Evolutionary conservation across 768 basidiomycete species (phyloP).

Genomic region (Lyophyllum shimeji): DNA sequence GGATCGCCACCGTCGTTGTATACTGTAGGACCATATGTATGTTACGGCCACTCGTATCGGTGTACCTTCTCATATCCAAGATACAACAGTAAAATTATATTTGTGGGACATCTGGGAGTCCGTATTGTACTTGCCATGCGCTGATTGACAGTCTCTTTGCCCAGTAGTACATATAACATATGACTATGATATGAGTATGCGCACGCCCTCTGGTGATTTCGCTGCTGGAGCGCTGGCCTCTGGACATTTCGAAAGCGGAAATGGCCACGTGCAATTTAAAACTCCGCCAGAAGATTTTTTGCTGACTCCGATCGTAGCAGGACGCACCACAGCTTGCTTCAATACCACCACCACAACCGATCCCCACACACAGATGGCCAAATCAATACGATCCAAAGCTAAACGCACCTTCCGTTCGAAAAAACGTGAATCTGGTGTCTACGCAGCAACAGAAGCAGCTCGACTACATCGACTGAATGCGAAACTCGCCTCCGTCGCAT

Average conservation of each 20-base stretch:
- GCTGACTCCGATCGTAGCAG: background rate
- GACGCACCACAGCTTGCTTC: background rate
- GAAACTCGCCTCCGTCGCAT: conserved; percentile 55
- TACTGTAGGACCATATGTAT: background rate
- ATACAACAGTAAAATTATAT: too few relatives aligned
- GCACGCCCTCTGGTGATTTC: too few relatives aligned
- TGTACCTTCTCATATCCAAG: background rate
- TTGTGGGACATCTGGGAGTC: too few relatives aligned
- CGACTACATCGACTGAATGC: conserved; percentile 70
- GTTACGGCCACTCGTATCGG: background rate
- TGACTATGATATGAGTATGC: too few relatives aligned
- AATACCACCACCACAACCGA: conserved; percentile 12
- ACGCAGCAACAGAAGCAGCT: conserved; percentile 76
- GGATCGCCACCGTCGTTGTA: background rate
- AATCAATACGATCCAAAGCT: conserved; percentile 79
- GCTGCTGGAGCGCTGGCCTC: too few relatives aligned
- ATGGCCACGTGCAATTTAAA: conserved; percentile 6
- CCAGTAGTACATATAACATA: too few relatives aligned
- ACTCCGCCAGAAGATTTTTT: conserved; percentile 16
- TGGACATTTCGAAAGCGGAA: conserved; percentile 3
- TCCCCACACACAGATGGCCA: conserved; percentile 57
- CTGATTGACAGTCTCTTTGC: too few relatives aligned
- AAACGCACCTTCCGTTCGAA: conserved; percentile 78
- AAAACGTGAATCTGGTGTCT: conserved; percentile 73
- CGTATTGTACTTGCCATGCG: too few relatives aligned